These are phyloP conservation scores for Sutorius australiensis DNA, from an alignment of 768 basidiomycete species.

Conservation along the genomic window DNA sequence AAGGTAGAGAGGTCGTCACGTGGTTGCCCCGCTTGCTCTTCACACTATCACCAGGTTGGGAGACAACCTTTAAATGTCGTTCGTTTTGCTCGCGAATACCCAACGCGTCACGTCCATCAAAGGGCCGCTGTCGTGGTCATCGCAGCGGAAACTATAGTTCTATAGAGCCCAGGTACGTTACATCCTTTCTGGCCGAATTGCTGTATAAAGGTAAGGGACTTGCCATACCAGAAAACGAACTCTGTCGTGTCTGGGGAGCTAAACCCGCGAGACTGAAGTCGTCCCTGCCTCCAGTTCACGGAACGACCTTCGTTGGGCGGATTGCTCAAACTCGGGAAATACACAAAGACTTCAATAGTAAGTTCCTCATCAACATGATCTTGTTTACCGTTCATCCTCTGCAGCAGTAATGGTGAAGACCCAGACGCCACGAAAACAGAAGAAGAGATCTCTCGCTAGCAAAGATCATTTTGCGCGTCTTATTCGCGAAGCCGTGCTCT, in stretches of 20 bases:
- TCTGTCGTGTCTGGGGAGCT: conserved; percentile 8
- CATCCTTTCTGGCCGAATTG: background rate
- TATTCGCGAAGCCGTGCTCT: conserved; percentile 16
- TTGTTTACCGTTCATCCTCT: background rate
- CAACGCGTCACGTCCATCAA: background rate
- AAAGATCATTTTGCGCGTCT: conserved; percentile 24
- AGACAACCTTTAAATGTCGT: background rate
- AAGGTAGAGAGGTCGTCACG: conserved; percentile 1
- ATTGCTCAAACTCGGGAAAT: background rate
- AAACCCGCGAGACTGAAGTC: conserved; percentile 17
- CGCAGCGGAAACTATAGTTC: background rate
- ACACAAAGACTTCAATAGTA: conserved; percentile 1
- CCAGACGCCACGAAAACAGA: conserved; percentile 22
- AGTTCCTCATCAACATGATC: background rate
- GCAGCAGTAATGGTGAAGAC: conserved; percentile 15
- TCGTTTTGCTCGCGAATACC: background rate
- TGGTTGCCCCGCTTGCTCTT: background rate
- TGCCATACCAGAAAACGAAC: background rate
- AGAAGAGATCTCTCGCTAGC: conserved; percentile 21
- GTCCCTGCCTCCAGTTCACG: background rate
- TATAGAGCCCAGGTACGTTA: background rate
- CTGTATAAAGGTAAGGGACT: background rate
- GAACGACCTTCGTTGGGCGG: background rate
- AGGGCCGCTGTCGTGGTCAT: background rate
- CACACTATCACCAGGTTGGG: conserved; percentile 1